Conservation (phyloP, 768 basidiomycete genomes). For the Amanita thiersii region DNA sequence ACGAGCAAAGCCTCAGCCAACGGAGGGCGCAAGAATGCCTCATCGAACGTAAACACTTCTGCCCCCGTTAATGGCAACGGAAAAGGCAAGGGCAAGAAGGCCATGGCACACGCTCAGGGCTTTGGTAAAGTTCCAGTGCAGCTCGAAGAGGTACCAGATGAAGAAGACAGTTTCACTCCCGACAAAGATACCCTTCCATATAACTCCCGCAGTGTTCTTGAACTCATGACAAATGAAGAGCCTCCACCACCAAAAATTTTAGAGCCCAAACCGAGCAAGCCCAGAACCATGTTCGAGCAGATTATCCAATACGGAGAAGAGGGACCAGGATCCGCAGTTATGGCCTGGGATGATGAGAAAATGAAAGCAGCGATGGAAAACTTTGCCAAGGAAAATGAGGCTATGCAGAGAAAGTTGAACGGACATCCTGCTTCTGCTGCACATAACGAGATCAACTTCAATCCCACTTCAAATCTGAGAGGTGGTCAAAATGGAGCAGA, state of each 20-base stretch:
- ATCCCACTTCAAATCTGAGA: too few relatives aligned
- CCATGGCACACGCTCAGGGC: neutral
- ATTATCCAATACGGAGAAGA: slow-evolving; percentile 6
- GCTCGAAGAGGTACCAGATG: slow-evolving; percentile 7
- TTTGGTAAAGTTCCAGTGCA: neutral
- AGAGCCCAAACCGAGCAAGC: slow-evolving; percentile 8
- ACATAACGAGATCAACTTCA: too few relatives aligned
- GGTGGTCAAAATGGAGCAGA: neutral
- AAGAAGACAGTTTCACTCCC: neutral
- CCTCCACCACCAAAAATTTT: slow-evolving; percentile 3
- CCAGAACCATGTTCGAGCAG: slow-evolving; percentile 4
- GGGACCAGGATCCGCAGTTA: neutral
- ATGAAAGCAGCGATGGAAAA: neutral
- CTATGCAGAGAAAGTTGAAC: slow-evolving; percentile 5
- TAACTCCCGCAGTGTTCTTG: slow-evolving; percentile 8
- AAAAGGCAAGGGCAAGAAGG: too few relatives aligned
- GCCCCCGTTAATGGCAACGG: too few relatives aligned
- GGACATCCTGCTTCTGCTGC: neutral
- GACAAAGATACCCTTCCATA: slow-evolving; percentile 5
- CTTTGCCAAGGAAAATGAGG: slow-evolving; percentile 3
- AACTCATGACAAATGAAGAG: neutral
- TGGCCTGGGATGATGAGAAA: slow-evolving; percentile 4
- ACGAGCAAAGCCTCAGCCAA: slow-evolving; percentile 4
- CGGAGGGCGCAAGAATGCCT: too few relatives aligned
- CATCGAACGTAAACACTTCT: too few relatives aligned